Percentiles rank a stretch among this genome's conserved stretches.
phyloP scores from a whole-genome alignment of 805 yeast genomes.

The Ogataea methylovora region DNA sequence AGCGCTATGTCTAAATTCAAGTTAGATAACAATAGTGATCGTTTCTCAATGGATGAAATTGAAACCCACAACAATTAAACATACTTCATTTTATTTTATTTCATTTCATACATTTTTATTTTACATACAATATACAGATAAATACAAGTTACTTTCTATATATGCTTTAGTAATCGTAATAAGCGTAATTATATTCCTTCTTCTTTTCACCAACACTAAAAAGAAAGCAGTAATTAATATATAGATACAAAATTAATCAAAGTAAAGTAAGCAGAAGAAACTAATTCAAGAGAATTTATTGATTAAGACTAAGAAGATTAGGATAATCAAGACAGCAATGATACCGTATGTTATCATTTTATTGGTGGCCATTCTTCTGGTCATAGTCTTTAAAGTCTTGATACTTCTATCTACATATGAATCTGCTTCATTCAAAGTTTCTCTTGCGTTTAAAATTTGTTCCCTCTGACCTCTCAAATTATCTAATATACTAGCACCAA shows the following conservation, averaged over 20 bases:
- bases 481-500: constrained; percentile 84
- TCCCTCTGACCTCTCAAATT: constrained; percentile 92
- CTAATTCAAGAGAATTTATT: constrained; percentile 59
- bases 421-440: constrained; percentile 84
- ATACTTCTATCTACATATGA: constrained; percentile 86
- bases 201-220: no score
- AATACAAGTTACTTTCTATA: no score
- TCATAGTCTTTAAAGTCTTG: constrained; percentile 83
- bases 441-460: constrained; percentile 79
- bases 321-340: constrained; percentile 74
- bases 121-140: no score
- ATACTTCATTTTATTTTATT: no score
- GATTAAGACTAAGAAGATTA: constrained; percentile 76
- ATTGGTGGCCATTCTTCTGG: constrained; percentile 87
- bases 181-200: no score
- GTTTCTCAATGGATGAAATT: constrained; percentile 47
- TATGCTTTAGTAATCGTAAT: no score
- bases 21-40: constrained; percentile 31
- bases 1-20: constrained; percentile 31
- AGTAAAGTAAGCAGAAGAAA: not conserved
- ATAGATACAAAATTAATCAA: no score
- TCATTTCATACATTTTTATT: no score
- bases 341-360: constrained; percentile 86
- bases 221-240: no score
- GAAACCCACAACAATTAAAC: constrained; percentile 40